Conservation (phyloP, 805 yeast species). For the Huiozyma naganishii region DNA sequence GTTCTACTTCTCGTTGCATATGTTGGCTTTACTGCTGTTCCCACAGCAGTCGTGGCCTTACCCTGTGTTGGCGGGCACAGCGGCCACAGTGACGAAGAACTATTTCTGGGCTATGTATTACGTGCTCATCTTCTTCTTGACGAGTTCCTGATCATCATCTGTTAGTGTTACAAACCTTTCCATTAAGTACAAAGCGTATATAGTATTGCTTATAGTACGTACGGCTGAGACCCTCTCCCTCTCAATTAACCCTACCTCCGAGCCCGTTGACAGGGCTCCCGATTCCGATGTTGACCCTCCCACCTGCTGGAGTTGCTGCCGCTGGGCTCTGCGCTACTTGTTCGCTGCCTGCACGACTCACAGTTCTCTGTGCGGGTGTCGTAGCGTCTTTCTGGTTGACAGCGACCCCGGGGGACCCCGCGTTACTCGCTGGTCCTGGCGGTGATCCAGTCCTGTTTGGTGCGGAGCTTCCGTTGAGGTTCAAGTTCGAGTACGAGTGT, state of each 20-base stretch:
- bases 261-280: conserved; percentile 13
- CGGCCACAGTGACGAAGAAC: conserved; percentile 4
- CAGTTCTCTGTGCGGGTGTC: neutral
- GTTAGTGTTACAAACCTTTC: too few species aligned
- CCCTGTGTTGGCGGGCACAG: conserved; percentile 7
- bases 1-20: conserved; percentile 10
- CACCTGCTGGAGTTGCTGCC: conserved; percentile 10
- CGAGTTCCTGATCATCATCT: neutral
- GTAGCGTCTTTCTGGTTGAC: neutral
- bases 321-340: neutral
- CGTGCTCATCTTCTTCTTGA: conserved; percentile 5
- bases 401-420: neutral
- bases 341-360: neutral
- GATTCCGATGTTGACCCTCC: conserved; percentile 17
- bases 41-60: conserved; percentile 11
- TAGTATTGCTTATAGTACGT: too few species aligned
- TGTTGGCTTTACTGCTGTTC: conserved; percentile 4
- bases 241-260: conserved; percentile 14
- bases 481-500: conserved; percentile 1
- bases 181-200: too few species aligned
- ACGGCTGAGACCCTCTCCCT: too few species aligned
- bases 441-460: neutral
- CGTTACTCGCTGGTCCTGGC: neutral
- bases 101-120: conserved; percentile 10
- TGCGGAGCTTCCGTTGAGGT: neutral